A percentile compares a stretch with the other conserved stretches of the same genome.
These are phyloP conservation scores for Podila clonocystis DNA, from an alignment of 192 early-diverging fungal genomes.

Conservation along the genomic window DNA sequence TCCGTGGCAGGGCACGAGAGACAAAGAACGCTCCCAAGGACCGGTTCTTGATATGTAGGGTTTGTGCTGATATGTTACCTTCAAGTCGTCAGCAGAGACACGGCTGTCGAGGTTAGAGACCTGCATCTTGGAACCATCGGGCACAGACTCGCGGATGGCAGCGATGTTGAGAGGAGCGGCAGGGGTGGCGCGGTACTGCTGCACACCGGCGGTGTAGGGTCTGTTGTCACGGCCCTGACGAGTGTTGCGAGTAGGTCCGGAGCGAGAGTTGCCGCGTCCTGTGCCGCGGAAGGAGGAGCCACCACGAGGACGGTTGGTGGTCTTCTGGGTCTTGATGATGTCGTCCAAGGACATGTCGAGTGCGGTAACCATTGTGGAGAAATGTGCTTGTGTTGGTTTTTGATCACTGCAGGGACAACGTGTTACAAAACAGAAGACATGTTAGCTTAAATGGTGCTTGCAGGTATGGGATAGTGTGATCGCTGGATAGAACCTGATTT, in stretches of 20 bases:
- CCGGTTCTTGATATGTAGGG: background rate
- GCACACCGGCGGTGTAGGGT: constrained; percentile 36
- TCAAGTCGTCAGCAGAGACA: constrained; percentile 62
- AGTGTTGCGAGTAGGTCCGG: constrained; percentile 48
- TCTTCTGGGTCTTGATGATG: constrained; percentile 46
- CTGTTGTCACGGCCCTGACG: constrained; percentile 45
- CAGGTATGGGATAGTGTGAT: too few relatives aligned
- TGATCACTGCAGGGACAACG: background rate
- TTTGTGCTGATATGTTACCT: constrained; percentile 46
- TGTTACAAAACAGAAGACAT: too few relatives aligned
- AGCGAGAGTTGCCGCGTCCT: constrained; percentile 22
- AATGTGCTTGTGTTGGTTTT: background rate
- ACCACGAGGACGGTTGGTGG: constrained; percentile 39
- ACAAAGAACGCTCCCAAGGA: too few relatives aligned
- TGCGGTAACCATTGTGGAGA: constrained; percentile 23
- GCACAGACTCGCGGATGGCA: constrained; percentile 37
- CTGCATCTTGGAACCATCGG: constrained; percentile 63
- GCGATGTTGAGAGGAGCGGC: constrained; percentile 33
- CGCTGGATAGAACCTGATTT: too few relatives aligned
- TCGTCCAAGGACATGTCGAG: constrained; percentile 55
- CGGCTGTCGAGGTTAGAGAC: constrained; percentile 66
- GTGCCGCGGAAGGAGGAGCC: constrained; percentile 2
- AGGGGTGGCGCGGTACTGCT: constrained; percentile 29
- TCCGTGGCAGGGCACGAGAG: too few relatives aligned
- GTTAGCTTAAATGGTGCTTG: too few relatives aligned